Evolutionary conservation across 2,329 filamentous ascomycete genomes (phyloP).

Genomic region (Botrytis porri): DNA sequence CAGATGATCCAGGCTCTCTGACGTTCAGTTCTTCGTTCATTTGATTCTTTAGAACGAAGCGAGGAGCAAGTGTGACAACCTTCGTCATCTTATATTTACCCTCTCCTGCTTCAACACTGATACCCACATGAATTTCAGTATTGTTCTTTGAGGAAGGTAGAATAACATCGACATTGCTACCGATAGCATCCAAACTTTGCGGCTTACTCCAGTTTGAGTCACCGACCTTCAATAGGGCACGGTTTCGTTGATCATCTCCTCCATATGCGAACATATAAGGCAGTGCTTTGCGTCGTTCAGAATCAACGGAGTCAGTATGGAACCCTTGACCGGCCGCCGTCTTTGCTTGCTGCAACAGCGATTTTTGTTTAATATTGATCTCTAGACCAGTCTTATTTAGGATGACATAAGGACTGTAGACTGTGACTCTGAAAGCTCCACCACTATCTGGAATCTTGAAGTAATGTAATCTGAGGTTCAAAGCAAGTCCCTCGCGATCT

Average conservation of each 20-base stretch:
- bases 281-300: conserved; percentile 65
- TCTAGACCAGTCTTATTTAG: conserved; percentile 93
- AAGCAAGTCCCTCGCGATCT: conserved; percentile 74
- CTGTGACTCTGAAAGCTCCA: conserved; percentile 90
- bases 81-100: conserved; percentile 98
- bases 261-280: conserved; percentile 97
- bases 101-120: conserved; percentile 84
- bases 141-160: conserved; percentile 67
- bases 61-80: conserved; percentile 86
- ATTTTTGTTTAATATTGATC: conserved; percentile 83
- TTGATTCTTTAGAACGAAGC: conserved; percentile 93
- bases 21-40: conserved; percentile 84
- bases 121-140: conserved; percentile 85
- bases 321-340: conserved; percentile 79
- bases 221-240: conserved; percentile 80
- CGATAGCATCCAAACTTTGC: conserved; percentile 96
- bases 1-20: conserved; percentile 86
- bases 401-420: conserved; percentile 93
- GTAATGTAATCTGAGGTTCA: conserved; percentile 87
- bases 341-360: conserved; percentile 78
- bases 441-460: conserved; percentile 86
- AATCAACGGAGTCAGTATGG: conserved; percentile 46
- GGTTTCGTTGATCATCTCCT: conserved; percentile 85
- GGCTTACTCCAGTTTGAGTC: conserved; percentile 96
- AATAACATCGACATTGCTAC: conserved; percentile 84